Evolutionary conservation across 2,329 filamentous ascomycete species (phyloP), one percentile per base, ranked within the genome.

Genomic region (Colletotrichum sansevieriae): DNA sequence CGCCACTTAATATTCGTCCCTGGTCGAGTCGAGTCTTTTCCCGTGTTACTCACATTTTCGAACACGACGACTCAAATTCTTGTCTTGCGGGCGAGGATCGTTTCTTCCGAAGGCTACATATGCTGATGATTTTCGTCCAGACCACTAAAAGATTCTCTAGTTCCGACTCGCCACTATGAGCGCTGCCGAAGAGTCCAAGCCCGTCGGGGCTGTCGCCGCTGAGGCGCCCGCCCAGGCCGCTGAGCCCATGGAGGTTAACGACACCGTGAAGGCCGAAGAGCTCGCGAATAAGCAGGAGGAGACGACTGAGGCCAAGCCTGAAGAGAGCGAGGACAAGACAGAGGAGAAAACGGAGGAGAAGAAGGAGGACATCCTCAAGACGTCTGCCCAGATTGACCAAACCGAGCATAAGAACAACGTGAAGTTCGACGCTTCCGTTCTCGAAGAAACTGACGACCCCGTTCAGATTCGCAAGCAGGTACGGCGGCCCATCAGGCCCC

Each of bases 381-480:
- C 79, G 63, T 83, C 78, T 39, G 81, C 78, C 71, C 75, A 77
- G 72, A 77, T 78, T 65, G 76, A 83, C 69, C 71, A 74, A 57
- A 76, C 81, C 39, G 77, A 83, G 72, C 76, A 75, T 68, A 74
- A 78, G 72, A 88, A 88, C 73, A 91, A 91, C 73, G 85, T 85
- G 79, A 93, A 92, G 80, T 93, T 91, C 66, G 90, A 94, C 75
- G 86, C 92, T 57, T 89, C 89, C 56, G 79, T 84, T 41, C 87
- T 89, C 72, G 83, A 90, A 61, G 90, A 93, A 76, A 91, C 91
- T 25, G 90, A 92, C 74, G 93, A 98, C 79, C 92, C 92, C 1
- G 85, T 85, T 25, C 88, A 92, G 80, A 97, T 98, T 75, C 91
- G 93, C 78, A 91, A 91, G 77, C 95, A 97, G 86, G 92, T 93